Conservation (phyloP, 371 early-diverging fungal genomes). For the Batkoa obscura region DNA sequence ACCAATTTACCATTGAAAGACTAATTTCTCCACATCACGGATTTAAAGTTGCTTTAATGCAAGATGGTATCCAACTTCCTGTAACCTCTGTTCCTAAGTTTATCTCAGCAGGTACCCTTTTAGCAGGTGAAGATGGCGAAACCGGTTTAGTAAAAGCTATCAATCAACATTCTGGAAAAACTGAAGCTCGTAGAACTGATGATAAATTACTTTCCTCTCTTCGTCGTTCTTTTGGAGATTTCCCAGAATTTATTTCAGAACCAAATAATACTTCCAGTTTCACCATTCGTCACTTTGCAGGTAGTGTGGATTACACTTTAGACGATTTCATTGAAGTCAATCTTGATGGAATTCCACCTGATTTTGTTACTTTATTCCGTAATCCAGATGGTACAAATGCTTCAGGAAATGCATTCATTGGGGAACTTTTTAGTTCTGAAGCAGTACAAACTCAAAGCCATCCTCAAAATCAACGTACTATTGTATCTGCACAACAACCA, state of each 20-base stretch:
- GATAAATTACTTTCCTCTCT: constrained; percentile 15
- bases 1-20: neutral
- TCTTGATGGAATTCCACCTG: constrained; percentile 49
- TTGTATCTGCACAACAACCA: constrained; percentile 47
- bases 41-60: neutral
- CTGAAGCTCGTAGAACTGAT: constrained; percentile 17
- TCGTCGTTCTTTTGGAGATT: constrained; percentile 19
- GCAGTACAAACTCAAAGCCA: constrained; percentile 63
- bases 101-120: neutral
- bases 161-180: constrained; percentile 21
- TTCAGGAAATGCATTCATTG: constrained; percentile 45
- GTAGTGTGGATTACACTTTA: constrained; percentile 47
- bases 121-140: constrained; percentile 21
- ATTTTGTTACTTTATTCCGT: constrained; percentile 66
- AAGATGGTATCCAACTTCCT: neutral
- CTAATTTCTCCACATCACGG: neutral
- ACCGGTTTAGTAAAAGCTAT: constrained; percentile 30
- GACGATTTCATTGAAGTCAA: constrained; percentile 48
- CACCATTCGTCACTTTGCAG: constrained; percentile 61
- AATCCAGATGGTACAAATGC: constrained; percentile 31
- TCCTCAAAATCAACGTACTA: constrained; percentile 49
- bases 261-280: constrained; percentile 25
- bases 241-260: constrained; percentile 19
- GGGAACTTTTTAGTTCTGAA: constrained; percentile 55
- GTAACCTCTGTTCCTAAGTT: constrained; percentile 10